phyloP scores from a whole-genome alignment of 2,329 filamentous ascomycete genomes.

The Curvularia sp. region DNA sequence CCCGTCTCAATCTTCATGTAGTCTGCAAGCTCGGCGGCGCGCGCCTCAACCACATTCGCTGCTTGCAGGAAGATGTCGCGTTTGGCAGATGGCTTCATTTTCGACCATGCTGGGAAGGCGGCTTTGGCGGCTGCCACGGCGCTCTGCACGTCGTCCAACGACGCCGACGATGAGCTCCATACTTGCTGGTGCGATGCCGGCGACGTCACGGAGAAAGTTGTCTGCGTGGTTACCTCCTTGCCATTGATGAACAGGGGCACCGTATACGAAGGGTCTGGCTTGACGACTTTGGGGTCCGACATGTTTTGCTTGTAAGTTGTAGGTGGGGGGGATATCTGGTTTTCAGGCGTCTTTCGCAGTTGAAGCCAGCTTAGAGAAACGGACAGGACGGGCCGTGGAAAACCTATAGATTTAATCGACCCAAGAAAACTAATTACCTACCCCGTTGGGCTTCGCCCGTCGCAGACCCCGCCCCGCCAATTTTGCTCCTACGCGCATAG shows the following conservation, averaged over 20 bases:
- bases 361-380: background rate
- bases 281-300: slow-evolving; percentile 9
- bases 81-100: slow-evolving; percentile 65
- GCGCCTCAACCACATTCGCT: slow-evolving; percentile 67
- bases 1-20: slow-evolving; percentile 69
- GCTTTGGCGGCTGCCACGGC: slow-evolving; percentile 68
- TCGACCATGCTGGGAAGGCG: slow-evolving; percentile 74
- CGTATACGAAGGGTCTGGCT: slow-evolving; percentile 37
- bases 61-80: slow-evolving; percentile 75
- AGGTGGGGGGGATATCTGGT: background rate
- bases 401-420: background rate
- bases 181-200: slow-evolving; percentile 63
- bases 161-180: slow-evolving; percentile 64
- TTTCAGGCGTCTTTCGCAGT: background rate
- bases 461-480: background rate
- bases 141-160: slow-evolving; percentile 62
- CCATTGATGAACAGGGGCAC: slow-evolving; percentile 60
- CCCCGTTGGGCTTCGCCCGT: background rate
- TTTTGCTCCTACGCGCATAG: background rate
- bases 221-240: slow-evolving; percentile 56
- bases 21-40: slow-evolving; percentile 65
- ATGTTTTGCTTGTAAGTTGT: slow-evolving; percentile 9
- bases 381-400: background rate
- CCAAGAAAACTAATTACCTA: background rate
- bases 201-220: slow-evolving; percentile 64